Evolutionary conservation across 192 early-diverging fungal genomes (phyloP).

Genomic region (Coemansia sp.): DNA sequence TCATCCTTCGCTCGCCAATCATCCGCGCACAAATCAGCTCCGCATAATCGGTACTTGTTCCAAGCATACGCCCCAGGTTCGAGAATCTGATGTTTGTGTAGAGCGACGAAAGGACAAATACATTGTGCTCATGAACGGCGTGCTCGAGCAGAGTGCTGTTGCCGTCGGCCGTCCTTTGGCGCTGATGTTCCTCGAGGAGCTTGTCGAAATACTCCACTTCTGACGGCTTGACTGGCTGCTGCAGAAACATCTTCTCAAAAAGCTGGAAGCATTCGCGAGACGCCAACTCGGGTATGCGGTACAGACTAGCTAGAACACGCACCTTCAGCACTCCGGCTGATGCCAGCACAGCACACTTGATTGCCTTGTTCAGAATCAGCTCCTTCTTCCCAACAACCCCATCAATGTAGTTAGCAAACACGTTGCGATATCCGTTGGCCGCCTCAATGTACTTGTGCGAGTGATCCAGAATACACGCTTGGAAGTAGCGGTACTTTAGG

Average conservation of each 20-base stretch:
- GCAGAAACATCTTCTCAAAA: conserved; percentile 95
- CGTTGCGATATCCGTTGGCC: conserved; percentile 78
- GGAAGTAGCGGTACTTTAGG: conserved; percentile 75
- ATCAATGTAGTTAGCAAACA: conserved; percentile 67
- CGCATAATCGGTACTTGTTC: conserved; percentile 75
- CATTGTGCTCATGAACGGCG: conserved; percentile 95
- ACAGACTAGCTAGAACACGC: conserved; percentile 81
- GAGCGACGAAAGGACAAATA: conserved; percentile 82
- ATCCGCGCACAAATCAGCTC: conserved; percentile 83
- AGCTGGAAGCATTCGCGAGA: conserved; percentile 72
- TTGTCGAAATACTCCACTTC: conserved; percentile 82
- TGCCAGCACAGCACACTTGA: conserved; percentile 87
- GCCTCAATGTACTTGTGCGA: conserved; percentile 86
- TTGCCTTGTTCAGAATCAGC: conserved; percentile 67
- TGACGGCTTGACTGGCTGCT: conserved; percentile 72
- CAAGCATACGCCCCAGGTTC: conserved; percentile 77
- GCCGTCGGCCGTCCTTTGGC: conserved; percentile 27
- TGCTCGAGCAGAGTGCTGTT: conserved; percentile 81
- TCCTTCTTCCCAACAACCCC: conserved; percentile 65
- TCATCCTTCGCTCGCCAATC: conserved; percentile 88
- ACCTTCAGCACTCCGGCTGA: conserved; percentile 87
- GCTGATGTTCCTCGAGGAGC: conserved; percentile 12
- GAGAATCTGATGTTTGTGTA: conserved; percentile 92
- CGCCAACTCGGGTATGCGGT: conserved; percentile 88
- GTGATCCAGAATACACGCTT: conserved; percentile 82